Evolutionary conservation across 805 yeast genomes (phyloP).

Genomic region (Myxozyma melibiosi): DNA sequence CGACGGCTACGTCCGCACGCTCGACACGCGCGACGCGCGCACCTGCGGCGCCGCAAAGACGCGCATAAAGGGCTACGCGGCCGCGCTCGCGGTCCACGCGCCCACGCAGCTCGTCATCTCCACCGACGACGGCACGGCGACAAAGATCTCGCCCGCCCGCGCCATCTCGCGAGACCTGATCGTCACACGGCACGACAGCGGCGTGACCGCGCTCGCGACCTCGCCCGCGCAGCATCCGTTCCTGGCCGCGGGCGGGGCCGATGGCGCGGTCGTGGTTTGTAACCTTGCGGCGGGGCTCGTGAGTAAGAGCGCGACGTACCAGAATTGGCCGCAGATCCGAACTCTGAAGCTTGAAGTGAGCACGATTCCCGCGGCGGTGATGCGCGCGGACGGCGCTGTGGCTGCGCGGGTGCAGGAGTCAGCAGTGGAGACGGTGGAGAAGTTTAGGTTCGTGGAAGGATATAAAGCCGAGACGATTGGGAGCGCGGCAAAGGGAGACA

Average conservation of each 20-base stretch:
- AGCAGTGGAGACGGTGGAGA: neutral
- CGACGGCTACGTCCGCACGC: conserved; percentile 20
- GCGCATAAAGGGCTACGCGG: conserved; percentile 10
- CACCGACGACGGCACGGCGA: conserved; percentile 6
- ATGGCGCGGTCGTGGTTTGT: conserved; percentile 27
- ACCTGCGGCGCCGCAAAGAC: conserved; percentile 2
- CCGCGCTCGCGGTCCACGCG: neutral
- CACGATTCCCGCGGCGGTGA: neutral
- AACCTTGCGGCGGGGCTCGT: conserved; percentile 22
- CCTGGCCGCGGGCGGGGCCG: conserved; percentile 25
- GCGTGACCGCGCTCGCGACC: conserved; percentile 26
- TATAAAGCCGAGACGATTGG: conserved; percentile 9
- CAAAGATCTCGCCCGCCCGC: neutral
- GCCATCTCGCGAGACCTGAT: neutral
- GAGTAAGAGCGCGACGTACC: neutral
- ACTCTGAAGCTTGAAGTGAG: conserved; percentile 4
- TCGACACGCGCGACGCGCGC: conserved; percentile 24
- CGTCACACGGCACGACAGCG: neutral
- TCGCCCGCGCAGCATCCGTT: conserved; percentile 25
- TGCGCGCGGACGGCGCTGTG: neutral
- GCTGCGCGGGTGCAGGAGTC: neutral
- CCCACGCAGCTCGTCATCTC: conserved; percentile 2
- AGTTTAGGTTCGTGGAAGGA: conserved; percentile 26
- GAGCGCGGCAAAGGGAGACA: neutral
- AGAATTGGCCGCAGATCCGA: conserved; percentile 24